phyloP scores from a whole-genome alignment of 1,284 basidiomycete genomes.

The Waitea zeae region DNA sequence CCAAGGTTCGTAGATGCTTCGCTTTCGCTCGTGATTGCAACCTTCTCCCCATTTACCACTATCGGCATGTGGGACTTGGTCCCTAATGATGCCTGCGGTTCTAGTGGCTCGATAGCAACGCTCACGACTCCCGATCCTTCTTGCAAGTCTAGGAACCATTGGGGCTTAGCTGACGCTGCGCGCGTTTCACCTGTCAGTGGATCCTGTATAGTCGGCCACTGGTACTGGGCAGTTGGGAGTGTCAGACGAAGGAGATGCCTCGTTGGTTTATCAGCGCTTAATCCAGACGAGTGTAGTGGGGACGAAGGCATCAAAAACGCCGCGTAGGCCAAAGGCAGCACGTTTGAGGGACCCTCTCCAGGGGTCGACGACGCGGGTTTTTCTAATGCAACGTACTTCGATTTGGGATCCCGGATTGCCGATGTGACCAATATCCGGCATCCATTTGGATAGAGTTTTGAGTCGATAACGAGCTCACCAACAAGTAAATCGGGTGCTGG shows the following conservation, averaged over 20 bases:
- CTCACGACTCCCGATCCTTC: conserved; percentile 40
- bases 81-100: conserved; percentile 15
- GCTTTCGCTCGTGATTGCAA: conserved; percentile 55
- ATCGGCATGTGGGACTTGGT: conserved; percentile 16
- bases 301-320: conserved; percentile 63
- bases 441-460: conserved; percentile 55
- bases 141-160: conserved; percentile 59
- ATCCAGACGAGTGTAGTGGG: conserved; percentile 63
- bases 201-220: conserved; percentile 56
- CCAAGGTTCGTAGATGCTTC: conserved; percentile 49
- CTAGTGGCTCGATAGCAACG: conserved; percentile 43
- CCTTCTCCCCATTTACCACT: conserved; percentile 33
- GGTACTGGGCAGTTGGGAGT: conserved; percentile 70
- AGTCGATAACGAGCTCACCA: conserved; percentile 59
- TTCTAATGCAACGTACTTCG: no score
- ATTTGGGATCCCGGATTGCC: conserved; percentile 21
- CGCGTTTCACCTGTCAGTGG: conserved; percentile 63
- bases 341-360: conserved; percentile 7
- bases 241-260: conserved; percentile 62
- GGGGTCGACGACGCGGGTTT: conserved; percentile 8
- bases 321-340: conserved; percentile 33
- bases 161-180: conserved; percentile 47
- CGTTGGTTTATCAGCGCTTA: conserved; percentile 43
- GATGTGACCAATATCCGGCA: conserved; percentile 42
- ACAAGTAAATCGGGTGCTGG: conserved; percentile 57